A percentile compares a stretch with the other conserved stretches of the same genome.
These are phyloP conservation scores for Solanum pimpinellifolium DNA, from an alignment of 257 asterid species.

Conservation along the genomic window DNA sequence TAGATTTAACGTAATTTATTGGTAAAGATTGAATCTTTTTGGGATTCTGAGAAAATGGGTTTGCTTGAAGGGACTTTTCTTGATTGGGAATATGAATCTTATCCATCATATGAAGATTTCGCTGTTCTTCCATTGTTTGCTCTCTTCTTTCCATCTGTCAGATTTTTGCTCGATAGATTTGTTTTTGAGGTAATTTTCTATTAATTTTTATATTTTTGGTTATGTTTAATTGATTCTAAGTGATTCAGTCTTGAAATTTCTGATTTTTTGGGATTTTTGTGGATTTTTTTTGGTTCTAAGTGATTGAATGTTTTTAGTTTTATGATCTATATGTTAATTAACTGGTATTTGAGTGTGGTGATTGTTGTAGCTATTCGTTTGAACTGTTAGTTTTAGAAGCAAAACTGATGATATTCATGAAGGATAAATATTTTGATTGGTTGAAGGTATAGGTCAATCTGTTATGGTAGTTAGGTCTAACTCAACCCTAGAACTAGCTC, in stretches of 20 bases:
- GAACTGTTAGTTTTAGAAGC: not conserved
- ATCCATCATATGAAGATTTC: slow-evolving; percentile 66
- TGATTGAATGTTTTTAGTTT: not conserved
- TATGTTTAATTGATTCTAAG: not conserved
- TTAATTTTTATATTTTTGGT: not conserved
- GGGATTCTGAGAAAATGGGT: slow-evolving; percentile 29
- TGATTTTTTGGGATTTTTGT: not conserved
- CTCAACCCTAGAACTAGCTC: not conserved
- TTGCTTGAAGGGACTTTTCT: slow-evolving; percentile 23
- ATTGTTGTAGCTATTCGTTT: not conserved
- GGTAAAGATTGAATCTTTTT: slow-evolving; percentile 9
- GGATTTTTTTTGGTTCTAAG: not conserved
- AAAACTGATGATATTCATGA: not conserved
- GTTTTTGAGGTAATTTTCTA: slow-evolving; percentile 56
- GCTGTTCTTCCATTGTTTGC: slow-evolving; percentile 60
- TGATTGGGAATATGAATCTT: slow-evolving; percentile 80
- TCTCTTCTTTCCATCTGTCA: slow-evolving; percentile 55
- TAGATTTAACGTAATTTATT: not conserved
- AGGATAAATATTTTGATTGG: not conserved
- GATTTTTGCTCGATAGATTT: slow-evolving; percentile 85
- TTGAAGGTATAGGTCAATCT: not conserved
- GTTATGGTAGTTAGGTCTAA: not conserved
- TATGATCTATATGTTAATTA: not conserved
- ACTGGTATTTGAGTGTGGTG: not conserved
- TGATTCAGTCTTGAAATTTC: not conserved